A percentile compares a stretch with the other conserved stretches of the same genome.
Conservation (phyloP, 805 yeast species). For the Wickerhamomyces rabaulensis region DNA sequence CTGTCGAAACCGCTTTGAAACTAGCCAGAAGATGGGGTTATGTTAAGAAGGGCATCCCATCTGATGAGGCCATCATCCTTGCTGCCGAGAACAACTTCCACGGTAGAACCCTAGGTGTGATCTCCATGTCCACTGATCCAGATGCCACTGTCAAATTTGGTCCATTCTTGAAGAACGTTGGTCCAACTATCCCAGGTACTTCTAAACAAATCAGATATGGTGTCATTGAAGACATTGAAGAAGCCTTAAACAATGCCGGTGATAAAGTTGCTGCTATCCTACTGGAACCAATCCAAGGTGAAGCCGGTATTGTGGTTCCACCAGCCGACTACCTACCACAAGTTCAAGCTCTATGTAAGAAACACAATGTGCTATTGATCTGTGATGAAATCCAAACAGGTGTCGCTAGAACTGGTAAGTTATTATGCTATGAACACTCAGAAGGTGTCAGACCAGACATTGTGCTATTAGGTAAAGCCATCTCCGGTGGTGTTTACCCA, state of each 20-base stretch:
- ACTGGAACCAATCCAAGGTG: constrained; percentile 96
- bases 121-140: constrained; percentile 94
- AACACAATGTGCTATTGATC: constrained; percentile 82
- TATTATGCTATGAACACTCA: constrained; percentile 87
- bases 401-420: constrained; percentile 93
- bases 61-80: constrained; percentile 78
- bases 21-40: constrained; percentile 98
- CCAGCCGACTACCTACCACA: constrained; percentile 70
- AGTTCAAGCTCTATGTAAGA: constrained; percentile 69
- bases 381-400: constrained; percentile 98
- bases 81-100: constrained; percentile 92
- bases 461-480: constrained; percentile 87
- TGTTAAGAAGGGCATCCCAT: constrained; percentile 75
- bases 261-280: constrained; percentile 86
- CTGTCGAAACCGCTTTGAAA: constrained; percentile 92
- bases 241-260: constrained; percentile 76
- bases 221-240: constrained; percentile 77
- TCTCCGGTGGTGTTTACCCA: constrained; percentile 92
- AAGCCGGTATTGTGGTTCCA: constrained; percentile 96
- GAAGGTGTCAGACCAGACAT: constrained; percentile 79
- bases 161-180: constrained; percentile 79
- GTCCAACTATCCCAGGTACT: constrained; percentile 79
- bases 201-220: constrained; percentile 68
- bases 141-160: constrained; percentile 88
- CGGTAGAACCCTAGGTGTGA: constrained; percentile 92